Percentiles rank a stretch among this genome's conserved stretches.
phyloP scores from a whole-genome alignment of 805 yeast species.

The Scheffersomyces ergatensis region DNA sequence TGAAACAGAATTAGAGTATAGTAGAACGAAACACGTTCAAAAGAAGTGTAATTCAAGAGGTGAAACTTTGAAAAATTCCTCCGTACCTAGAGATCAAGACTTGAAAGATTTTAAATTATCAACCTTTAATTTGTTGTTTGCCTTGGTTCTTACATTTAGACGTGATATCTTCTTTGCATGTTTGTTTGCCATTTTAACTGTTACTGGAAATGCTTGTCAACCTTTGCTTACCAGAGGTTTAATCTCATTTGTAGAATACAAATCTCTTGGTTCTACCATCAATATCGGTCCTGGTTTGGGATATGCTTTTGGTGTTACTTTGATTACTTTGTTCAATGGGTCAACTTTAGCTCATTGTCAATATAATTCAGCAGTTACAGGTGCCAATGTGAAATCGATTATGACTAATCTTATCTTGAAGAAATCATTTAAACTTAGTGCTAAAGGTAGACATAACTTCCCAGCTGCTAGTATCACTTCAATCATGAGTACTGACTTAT shows the following conservation, averaged over 20 bases:
- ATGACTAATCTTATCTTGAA: constrained; percentile 65
- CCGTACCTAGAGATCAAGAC: constrained; percentile 17
- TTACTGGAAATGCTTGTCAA: constrained; percentile 5
- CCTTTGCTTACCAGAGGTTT: constrained; percentile 28
- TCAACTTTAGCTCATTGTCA: constrained; percentile 53
- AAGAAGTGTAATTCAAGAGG: constrained; percentile 20
- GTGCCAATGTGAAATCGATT: constrained; percentile 64
- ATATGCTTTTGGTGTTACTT: constrained; percentile 28
- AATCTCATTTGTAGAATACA: constrained; percentile 26
- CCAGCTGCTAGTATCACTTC: constrained; percentile 70
- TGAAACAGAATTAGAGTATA: constrained; percentile 11
- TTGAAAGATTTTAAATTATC: constrained; percentile 22
- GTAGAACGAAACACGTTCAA: constrained; percentile 12
- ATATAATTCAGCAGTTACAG: constrained; percentile 53
- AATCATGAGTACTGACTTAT: constrained; percentile 70
- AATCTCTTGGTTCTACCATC: constrained; percentile 15
- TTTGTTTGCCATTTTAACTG: not conserved
- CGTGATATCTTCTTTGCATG: constrained; percentile 11
- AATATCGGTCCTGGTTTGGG: constrained; percentile 28
- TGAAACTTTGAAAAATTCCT: constrained; percentile 13
- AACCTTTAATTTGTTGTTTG: constrained; percentile 12
- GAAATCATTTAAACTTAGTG: constrained; percentile 60
- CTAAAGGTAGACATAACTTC: constrained; percentile 51
- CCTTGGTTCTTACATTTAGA: constrained; percentile 23
- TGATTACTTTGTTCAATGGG: constrained; percentile 11